Evolutionary conservation across 139 green algal species (phyloP).

Genomic region (Picochlorum sp.): DNA sequence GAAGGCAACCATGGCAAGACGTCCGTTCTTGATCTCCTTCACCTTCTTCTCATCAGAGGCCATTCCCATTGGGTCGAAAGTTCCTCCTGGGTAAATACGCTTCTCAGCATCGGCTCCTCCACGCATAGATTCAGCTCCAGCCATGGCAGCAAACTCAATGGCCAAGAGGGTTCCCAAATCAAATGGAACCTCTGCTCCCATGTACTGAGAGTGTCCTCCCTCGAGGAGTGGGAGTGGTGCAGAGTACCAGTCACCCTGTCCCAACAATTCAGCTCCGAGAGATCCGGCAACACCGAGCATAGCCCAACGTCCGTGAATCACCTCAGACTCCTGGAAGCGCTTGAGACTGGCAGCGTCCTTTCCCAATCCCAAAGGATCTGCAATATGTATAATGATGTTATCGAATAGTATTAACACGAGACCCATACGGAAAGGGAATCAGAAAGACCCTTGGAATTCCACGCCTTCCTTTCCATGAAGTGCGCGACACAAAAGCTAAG

Average conservation of each 20-base stretch:
- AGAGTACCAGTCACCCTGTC: slow-evolving; percentile 54
- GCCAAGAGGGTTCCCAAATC: slow-evolving; percentile 65
- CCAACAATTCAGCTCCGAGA: slow-evolving; percentile 39
- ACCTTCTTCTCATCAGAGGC: slow-evolving; percentile 74
- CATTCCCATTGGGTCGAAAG: slow-evolving; percentile 82
- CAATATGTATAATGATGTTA: neutral
- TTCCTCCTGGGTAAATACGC: slow-evolving; percentile 73
- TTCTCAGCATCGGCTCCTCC: slow-evolving; percentile 51
- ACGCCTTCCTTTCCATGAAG: neutral
- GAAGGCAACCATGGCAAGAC: slow-evolving; percentile 64
- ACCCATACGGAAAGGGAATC: no score
- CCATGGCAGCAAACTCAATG: slow-evolving; percentile 60
- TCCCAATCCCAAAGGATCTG: slow-evolving; percentile 16
- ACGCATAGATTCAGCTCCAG: slow-evolving; percentile 56
- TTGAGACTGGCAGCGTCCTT: slow-evolving; percentile 17
- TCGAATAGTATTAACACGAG: no score
- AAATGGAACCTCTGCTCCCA: slow-evolving; percentile 69
- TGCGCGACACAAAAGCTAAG: no score
- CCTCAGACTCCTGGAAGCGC: slow-evolving; percentile 51
- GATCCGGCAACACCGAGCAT: slow-evolving; percentile 27
- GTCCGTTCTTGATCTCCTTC: slow-evolving; percentile 92
- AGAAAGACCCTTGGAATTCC: neutral
- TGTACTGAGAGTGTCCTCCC: slow-evolving; percentile 63
- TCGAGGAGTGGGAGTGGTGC: slow-evolving; percentile 65
- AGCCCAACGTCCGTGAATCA: slow-evolving; percentile 47